Evolutionary conservation across 2,329 filamentous ascomycete genomes (phyloP).

Genomic region (Aspergillus nomiae): DNA sequence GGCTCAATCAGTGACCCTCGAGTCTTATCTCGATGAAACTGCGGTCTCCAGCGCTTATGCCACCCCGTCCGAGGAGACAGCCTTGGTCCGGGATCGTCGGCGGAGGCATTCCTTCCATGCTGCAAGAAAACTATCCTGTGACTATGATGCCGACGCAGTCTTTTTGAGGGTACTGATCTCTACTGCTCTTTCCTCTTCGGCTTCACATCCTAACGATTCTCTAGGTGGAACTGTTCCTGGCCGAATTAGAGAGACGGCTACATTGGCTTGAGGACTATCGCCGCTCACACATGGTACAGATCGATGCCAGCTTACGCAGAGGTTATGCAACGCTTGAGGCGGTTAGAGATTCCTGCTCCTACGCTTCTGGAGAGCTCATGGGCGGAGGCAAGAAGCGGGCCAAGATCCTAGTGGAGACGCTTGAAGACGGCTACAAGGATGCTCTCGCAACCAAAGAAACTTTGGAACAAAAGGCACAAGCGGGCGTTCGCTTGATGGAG

Average conservation of each 20-base stretch:
- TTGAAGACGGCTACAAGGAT: constrained; percentile 85
- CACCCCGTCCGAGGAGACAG: constrained; percentile 35
- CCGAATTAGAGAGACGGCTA: constrained; percentile 81
- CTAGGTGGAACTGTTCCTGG: constrained; percentile 57
- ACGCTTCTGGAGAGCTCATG: constrained; percentile 86
- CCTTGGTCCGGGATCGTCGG: constrained; percentile 41
- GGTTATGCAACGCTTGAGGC: constrained; percentile 84
- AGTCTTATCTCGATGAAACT: constrained; percentile 33
- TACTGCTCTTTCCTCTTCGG: not conserved
- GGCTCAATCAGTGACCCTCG: constrained; percentile 42
- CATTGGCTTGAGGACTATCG: constrained; percentile 88
- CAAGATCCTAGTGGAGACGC: constrained; percentile 86
- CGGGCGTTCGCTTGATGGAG: constrained; percentile 85
- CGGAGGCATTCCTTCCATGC: constrained; percentile 50
- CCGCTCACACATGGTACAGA: constrained; percentile 74
- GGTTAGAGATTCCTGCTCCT: constrained; percentile 83
- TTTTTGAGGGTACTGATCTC: constrained; percentile 41
- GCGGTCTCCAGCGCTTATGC: constrained; percentile 29
- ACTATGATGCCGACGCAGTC: constrained; percentile 49
- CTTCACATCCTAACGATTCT: constrained; percentile 5
- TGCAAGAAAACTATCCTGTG: constrained; percentile 43
- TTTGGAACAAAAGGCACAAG: constrained; percentile 85
- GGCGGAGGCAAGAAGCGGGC: constrained; percentile 82
- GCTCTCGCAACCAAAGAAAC: constrained; percentile 82
- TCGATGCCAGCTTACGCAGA: constrained; percentile 80